Conservation (phyloP, 306 rosid genomes). For the Begonia fuchsioides region DNA sequence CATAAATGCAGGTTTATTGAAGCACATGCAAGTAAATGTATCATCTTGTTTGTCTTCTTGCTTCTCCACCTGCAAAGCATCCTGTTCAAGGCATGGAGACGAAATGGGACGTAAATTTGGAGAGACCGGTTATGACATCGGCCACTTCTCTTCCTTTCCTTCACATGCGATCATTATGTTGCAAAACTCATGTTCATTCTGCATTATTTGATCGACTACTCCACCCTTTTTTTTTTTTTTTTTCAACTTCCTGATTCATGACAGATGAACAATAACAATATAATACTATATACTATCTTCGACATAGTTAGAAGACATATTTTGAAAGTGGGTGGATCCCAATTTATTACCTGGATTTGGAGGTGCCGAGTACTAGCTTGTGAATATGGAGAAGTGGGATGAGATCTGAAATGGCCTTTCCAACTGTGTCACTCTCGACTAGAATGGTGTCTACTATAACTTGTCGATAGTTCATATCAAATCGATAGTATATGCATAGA, state of each 20-base stretch:
- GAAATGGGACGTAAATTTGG: slow-evolving; percentile 5
- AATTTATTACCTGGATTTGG: slow-evolving; percentile 41
- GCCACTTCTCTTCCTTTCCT: slow-evolving; percentile 40
- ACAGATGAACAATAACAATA: not conserved
- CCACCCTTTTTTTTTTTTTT: slow-evolving; percentile 39
- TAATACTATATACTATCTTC: too few relatives aligned
- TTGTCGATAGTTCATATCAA: slow-evolving; percentile 16
- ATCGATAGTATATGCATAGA: not conserved
- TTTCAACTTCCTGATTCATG: not conserved
- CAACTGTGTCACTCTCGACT: slow-evolving; percentile 48
- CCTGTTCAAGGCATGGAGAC: slow-evolving; percentile 11
- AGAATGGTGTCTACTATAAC: slow-evolving; percentile 54
- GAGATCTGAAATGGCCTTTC: slow-evolving; percentile 47
- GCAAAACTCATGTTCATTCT: slow-evolving; percentile 39
- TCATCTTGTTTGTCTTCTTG: slow-evolving; percentile 16
- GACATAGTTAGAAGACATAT: too few relatives aligned
- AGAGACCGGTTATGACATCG: slow-evolving; percentile 7
- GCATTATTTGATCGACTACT: slow-evolving; percentile 44
- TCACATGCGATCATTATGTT: slow-evolving; percentile 45
- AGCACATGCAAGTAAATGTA: slow-evolving; percentile 47
- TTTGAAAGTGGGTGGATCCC: not conserved
- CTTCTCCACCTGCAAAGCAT: not conserved
- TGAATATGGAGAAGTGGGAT: slow-evolving; percentile 41
- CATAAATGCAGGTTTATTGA: slow-evolving; percentile 22
- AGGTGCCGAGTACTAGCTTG: slow-evolving; percentile 49